phyloP scores from a whole-genome alignment of 2,329 filamentous ascomycete species.

The Huntiella abstrusa region DNA sequence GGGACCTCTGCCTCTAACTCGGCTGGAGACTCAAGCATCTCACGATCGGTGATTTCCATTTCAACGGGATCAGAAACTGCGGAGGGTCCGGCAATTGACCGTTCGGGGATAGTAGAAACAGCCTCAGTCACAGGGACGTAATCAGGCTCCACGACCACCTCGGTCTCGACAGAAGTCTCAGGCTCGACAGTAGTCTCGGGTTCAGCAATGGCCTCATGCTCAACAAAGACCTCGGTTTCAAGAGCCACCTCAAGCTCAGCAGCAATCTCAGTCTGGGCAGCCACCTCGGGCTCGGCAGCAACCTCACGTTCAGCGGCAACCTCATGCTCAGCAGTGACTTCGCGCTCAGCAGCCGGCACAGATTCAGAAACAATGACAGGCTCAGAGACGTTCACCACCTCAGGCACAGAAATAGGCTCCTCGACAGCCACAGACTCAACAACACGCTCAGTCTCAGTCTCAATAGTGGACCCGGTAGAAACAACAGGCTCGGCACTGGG shows the following conservation, averaged over 20 bases:
- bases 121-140: not conserved
- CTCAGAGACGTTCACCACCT: slow-evolving; percentile 2
- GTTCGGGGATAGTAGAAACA: not conserved
- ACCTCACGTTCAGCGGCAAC: not conserved
- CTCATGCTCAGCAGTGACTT: not conserved
- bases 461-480: not conserved
- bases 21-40: slow-evolving; percentile 3
- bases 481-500: not conserved
- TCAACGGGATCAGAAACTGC: slow-evolving; percentile 1
- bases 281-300: not conserved
- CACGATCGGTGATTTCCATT: slow-evolving; percentile 3
- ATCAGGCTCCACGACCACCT: not conserved
- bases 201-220: too few species aligned
- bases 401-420: not conserved
- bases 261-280: too few species aligned
- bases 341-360: too few species aligned
- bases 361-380: not conserved
- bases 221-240: too few species aligned
- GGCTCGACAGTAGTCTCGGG: not conserved
- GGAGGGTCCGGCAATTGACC: not conserved
- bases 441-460: not conserved
- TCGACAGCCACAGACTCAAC: not conserved
- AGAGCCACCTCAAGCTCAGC: not conserved
- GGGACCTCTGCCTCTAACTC: slow-evolving; percentile 2
- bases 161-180: not conserved